These are phyloP conservation scores for Colletotrichum lini DNA, from an alignment of 2,329 filamentous ascomycete species.

Conservation along the genomic window DNA sequence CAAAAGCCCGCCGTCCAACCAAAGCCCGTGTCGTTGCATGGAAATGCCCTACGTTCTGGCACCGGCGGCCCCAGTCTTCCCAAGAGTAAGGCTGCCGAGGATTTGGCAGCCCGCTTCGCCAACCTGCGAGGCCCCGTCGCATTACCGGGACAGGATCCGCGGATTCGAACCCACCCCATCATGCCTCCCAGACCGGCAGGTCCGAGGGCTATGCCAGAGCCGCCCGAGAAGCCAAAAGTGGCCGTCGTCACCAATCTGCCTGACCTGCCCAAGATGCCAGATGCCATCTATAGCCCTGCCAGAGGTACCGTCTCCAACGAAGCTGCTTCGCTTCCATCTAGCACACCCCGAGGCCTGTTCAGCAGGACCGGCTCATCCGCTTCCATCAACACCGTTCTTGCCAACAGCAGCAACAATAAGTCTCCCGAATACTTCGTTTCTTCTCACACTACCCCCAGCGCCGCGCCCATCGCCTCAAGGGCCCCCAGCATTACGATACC, in stretches of 20 bases:
- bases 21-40: conserved; percentile 77
- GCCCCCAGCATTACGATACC: conserved; percentile 56
- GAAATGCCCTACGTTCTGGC: conserved; percentile 66
- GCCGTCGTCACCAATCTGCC: conserved; percentile 67
- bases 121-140: conserved; percentile 64
- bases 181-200: conserved; percentile 57
- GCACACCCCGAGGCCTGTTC: conserved; percentile 74
- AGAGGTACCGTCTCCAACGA: conserved; percentile 78
- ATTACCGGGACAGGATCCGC: conserved; percentile 64
- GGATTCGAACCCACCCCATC: conserved; percentile 66
- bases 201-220: conserved; percentile 67
- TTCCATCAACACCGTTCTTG: conserved; percentile 46
- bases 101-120: conserved; percentile 71
- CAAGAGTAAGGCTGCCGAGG: conserved; percentile 56
- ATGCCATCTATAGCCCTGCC: conserved; percentile 84
- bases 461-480: conserved; percentile 51
- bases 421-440: conserved; percentile 54
- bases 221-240: conserved; percentile 59
- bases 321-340: conserved; percentile 75
- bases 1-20: conserved; percentile 70
- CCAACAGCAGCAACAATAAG: conserved; percentile 41
- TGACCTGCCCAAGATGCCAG: conserved; percentile 77
- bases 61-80: conserved; percentile 47
- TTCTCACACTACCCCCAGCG: conserved; percentile 47
- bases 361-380: conserved; percentile 60